A percentile compares a stretch with the other conserved stretches of the same genome.
phyloP scores from a whole-genome alignment of 768 basidiomycete genomes.

The Harrya chromipes region DNA sequence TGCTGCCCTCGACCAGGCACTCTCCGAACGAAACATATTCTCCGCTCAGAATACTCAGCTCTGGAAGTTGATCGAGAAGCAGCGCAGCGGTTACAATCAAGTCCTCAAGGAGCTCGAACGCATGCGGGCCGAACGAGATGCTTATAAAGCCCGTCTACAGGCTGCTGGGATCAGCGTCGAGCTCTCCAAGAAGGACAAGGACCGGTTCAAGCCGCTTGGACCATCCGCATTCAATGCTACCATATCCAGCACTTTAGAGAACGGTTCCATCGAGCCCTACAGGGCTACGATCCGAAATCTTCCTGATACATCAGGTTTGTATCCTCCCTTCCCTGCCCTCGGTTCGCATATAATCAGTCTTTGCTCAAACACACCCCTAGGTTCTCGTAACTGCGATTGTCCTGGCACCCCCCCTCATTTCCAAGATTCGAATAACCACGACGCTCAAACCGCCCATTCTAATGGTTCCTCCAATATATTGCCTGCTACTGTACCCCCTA shows the following conservation, averaged over 20 bases:
- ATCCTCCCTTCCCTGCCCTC: neutral
- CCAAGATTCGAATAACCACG: conserved; percentile 11
- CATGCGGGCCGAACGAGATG: conserved; percentile 75
- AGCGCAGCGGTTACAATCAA: conserved; percentile 75
- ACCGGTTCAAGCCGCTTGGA: conserved; percentile 14
- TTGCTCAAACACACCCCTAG: conserved; percentile 2
- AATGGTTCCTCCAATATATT: neutral
- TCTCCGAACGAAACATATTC: conserved; percentile 78
- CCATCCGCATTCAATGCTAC: conserved; percentile 24
- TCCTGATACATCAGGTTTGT: conserved; percentile 37
- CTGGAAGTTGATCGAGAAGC: conserved; percentile 95
- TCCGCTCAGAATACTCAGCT: conserved; percentile 84
- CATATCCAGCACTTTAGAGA: conserved; percentile 18
- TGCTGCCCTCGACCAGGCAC: conserved; percentile 68
- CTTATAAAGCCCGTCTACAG: conserved; percentile 39
- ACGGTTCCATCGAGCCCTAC: conserved; percentile 25
- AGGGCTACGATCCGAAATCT: conserved; percentile 19
- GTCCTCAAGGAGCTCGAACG: conserved; percentile 85
- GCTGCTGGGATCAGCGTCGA: conserved; percentile 39
- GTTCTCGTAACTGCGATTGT: conserved; percentile 19
- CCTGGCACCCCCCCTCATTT: conserved; percentile 18
- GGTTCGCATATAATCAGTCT: neutral
- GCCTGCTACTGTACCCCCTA: conserved; percentile 19
- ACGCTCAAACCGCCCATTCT: conserved; percentile 5
- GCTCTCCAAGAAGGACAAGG: conserved; percentile 32